These are phyloP conservation scores for Solanum chmielewskii DNA, from an alignment of 257 asterid genomes.

Conservation along the genomic window DNA sequence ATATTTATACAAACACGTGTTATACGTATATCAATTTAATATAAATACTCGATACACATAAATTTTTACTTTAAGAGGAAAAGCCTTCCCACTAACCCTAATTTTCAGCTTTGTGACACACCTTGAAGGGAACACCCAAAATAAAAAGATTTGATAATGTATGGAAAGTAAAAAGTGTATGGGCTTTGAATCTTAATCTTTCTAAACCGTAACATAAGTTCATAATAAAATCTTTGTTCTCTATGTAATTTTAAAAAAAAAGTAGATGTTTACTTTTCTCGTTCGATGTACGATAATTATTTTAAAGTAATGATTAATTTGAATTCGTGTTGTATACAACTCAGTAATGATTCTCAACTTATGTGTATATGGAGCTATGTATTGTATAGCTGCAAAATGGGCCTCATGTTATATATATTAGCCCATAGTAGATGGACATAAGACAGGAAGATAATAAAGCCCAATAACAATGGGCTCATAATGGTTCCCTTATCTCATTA, in stretches of 20 bases:
- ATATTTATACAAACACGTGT: rapidly evolving
- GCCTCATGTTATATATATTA: background rate
- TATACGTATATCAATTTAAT: background rate
- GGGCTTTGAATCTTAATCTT: no score
- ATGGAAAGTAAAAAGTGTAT: background rate
- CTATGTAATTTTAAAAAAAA: background rate
- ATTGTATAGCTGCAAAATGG: background rate
- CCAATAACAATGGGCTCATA: background rate
- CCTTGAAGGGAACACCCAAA: background rate
- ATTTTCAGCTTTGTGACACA: background rate
- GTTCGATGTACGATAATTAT: background rate
- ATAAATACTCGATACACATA: background rate
- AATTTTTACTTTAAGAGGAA: background rate
- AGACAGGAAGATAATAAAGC: background rate
- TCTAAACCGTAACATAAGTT: background rate
- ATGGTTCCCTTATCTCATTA: background rate
- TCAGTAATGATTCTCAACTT: background rate
- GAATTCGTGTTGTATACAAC: background rate
- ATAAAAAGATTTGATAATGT: background rate
- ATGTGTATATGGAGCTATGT: background rate
- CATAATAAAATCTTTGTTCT: background rate
- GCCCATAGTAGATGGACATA: background rate
- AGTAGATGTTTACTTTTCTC: background rate
- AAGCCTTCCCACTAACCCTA: background rate
- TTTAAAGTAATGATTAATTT: background rate